phyloP scores from a whole-genome alignment of 2,329 filamentous ascomycete species.

The Arthrobotrys pseudoclavata region DNA sequence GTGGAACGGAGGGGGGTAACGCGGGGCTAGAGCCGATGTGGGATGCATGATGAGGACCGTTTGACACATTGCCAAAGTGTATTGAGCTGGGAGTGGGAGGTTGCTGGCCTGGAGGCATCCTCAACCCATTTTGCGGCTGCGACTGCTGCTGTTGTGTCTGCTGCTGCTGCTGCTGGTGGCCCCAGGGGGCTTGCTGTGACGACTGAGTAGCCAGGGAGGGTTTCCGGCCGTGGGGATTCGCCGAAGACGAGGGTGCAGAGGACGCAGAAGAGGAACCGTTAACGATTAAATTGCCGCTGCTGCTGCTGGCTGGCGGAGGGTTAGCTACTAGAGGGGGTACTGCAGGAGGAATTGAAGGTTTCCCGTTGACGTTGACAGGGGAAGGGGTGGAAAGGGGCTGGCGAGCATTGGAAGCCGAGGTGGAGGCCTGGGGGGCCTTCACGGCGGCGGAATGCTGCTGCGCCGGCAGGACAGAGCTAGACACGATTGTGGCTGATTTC shows the following conservation, averaged over 20 bases:
- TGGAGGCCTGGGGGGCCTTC: slow-evolving; percentile 67
- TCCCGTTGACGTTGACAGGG: slow-evolving; percentile 81
- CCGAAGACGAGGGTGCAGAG: slow-evolving; percentile 65
- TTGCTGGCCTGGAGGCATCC: slow-evolving; percentile 80
- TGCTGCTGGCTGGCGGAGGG: slow-evolving; percentile 72
- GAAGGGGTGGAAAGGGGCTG: slow-evolving; percentile 74
- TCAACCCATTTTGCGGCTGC: slow-evolving; percentile 60
- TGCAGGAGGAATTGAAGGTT: slow-evolving; percentile 77
- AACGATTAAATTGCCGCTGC: slow-evolving; percentile 73
- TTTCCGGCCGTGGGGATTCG: slow-evolving; percentile 76
- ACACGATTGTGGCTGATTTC: slow-evolving; percentile 57
- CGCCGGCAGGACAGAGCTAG: slow-evolving; percentile 45
- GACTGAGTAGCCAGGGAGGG: slow-evolving; percentile 63
- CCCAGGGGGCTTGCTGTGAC: slow-evolving; percentile 47
- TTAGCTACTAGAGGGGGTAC: slow-evolving; percentile 70
- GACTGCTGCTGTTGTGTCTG: slow-evolving; percentile 62
- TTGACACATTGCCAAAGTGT: slow-evolving; percentile 84
- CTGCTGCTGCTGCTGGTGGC: slow-evolving; percentile 35
- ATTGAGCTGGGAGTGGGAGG: slow-evolving; percentile 73
- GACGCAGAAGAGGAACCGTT: slow-evolving; percentile 76
- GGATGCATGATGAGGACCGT: slow-evolving; percentile 67
- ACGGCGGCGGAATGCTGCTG: slow-evolving; percentile 6
- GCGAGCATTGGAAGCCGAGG: slow-evolving; percentile 68
- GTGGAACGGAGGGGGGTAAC: slow-evolving; percentile 68
- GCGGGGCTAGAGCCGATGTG: slow-evolving; percentile 74